Evolutionary conservation across 164 flowering plant species (phyloP), one percentile per base, ranked within the genome.

Genomic region (Aristolochia contorta): DNA sequence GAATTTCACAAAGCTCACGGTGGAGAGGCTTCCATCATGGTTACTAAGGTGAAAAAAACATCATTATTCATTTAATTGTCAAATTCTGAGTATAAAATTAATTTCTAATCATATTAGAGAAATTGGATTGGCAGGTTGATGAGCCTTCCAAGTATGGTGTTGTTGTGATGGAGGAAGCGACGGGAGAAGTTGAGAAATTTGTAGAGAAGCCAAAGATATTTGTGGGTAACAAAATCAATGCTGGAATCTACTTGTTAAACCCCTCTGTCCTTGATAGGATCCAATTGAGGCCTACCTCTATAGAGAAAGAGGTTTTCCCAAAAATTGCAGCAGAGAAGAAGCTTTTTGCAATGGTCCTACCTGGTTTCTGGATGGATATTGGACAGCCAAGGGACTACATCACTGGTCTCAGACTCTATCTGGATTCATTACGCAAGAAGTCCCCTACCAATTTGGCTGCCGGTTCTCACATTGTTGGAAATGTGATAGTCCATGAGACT

Each of bases 331-430:
- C 83, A 7, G 96, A 83, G 62, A 63, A 76, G 25, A 79, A 82
- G 69, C 93, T 93, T 6, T 90, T 15, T 67, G 99, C 97, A 27
- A 93, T 93, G 99, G 96, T 93, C 64, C 66, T 93, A 50, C 97
- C 94, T 3, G 99, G 99, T 18, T 93, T 93, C 57, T 93, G 99
- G 97, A 93, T 93, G 99, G 99, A 93, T 80, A 82, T 90, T 63
- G 99, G 97, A 51, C 99, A 93, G 70, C 99, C 99, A 54, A 82
- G 77, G 65, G 99, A 93, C 58, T 90, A 90, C 80, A 86, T 93
- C 61, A 84, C 91, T 10, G 99, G 99, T 50, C 75, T 93, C 55
- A 79, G 92, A 69, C 84, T 93, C 53, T 93, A 93, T 69, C 75
- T 93, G 20, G 87, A 86, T 51, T 91, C 96, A 19, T 55, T 88